Conservation (phyloP, 768 basidiomycete genomes). For the Boletus sp. region DNA sequence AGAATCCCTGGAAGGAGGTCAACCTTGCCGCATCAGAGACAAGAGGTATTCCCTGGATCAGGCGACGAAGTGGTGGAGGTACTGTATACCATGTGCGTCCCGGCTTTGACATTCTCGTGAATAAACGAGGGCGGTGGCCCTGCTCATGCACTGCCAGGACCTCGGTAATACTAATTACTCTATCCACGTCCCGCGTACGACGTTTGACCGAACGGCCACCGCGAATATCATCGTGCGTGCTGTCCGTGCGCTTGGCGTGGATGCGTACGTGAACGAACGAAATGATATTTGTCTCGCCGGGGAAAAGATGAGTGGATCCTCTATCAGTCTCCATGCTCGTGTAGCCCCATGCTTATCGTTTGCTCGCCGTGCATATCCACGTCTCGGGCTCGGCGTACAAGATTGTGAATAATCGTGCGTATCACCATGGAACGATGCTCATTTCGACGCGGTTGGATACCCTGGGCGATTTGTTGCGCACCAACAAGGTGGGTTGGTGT, state of each 20-base stretch:
- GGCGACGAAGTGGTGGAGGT: constrained; percentile 89
- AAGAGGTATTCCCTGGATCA: constrained; percentile 67
- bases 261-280: constrained; percentile 79
- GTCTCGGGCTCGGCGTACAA: constrained; percentile 98
- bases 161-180: constrained; percentile 97
- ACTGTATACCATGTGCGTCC: constrained; percentile 89
- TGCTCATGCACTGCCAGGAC: constrained; percentile 52
- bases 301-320: constrained; percentile 75
- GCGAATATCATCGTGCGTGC: constrained; percentile 76
- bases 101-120: background rate
- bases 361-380: constrained; percentile 39
- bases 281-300: constrained; percentile 86
- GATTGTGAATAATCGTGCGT: constrained; percentile 84
- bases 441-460: constrained; percentile 74
- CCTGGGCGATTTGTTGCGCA: constrained; percentile 68
- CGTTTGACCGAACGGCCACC: constrained; percentile 78
- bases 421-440: constrained; percentile 99
- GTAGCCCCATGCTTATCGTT: background rate
- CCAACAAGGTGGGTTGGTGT: constrained; percentile 51
- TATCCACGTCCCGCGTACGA: constrained; percentile 76
- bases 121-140: background rate
- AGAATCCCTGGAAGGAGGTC: constrained; percentile 98
- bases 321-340: background rate
- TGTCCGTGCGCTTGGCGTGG: constrained; percentile 68
- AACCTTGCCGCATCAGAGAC: constrained; percentile 59